These are phyloP conservation scores for Amanita subjunquillea DNA, from an alignment of 768 basidiomycete genomes.

Conservation along the genomic window DNA sequence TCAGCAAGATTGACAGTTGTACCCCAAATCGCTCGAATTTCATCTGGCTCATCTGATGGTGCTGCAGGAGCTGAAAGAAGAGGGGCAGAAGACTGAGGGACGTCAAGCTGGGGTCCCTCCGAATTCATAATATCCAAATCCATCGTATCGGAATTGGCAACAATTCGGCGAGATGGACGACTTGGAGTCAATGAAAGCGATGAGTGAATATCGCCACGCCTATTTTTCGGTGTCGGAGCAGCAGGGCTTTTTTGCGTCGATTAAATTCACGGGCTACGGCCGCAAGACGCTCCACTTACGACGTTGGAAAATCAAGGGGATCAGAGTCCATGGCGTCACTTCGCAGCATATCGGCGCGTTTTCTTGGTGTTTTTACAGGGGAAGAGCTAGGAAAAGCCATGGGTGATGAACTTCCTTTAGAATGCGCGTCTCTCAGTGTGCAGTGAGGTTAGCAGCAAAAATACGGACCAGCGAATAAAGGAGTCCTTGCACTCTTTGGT, in stretches of 20 bases:
- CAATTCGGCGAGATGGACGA: slow-evolving; percentile 29
- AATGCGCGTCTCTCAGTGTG: slow-evolving; percentile 7
- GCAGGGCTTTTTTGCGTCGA: slow-evolving; percentile 35
- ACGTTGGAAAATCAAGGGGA: slow-evolving; percentile 66
- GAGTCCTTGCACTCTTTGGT: slow-evolving; percentile 34
- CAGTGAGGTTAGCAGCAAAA: slow-evolving; percentile 1
- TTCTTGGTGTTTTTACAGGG: slow-evolving; percentile 37
- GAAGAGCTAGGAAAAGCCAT: slow-evolving; percentile 58
- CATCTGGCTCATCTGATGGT: slow-evolving; percentile 67
- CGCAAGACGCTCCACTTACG: slow-evolving; percentile 12
- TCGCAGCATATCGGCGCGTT: slow-evolving; percentile 21
- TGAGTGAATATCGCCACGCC: slow-evolving; percentile 88
- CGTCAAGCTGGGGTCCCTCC: slow-evolving; percentile 45
- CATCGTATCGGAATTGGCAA: slow-evolving; percentile 14
- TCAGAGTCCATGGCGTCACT: slow-evolving; percentile 45
- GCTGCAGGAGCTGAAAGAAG: slow-evolving; percentile 49
- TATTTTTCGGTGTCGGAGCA: slow-evolving; percentile 52
- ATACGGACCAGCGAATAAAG: slow-evolving; percentile 38
- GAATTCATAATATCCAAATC: slow-evolving; percentile 32
- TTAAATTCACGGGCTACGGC: not conserved
- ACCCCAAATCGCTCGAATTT: slow-evolving; percentile 93
- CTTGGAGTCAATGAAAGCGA: slow-evolving; percentile 51
- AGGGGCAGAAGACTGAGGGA: slow-evolving; percentile 44
- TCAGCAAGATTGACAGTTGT: slow-evolving; percentile 90
- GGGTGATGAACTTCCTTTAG: slow-evolving; percentile 52